Conservation (phyloP, 768 basidiomycete species). For the Hydnum rufescens region DNA sequence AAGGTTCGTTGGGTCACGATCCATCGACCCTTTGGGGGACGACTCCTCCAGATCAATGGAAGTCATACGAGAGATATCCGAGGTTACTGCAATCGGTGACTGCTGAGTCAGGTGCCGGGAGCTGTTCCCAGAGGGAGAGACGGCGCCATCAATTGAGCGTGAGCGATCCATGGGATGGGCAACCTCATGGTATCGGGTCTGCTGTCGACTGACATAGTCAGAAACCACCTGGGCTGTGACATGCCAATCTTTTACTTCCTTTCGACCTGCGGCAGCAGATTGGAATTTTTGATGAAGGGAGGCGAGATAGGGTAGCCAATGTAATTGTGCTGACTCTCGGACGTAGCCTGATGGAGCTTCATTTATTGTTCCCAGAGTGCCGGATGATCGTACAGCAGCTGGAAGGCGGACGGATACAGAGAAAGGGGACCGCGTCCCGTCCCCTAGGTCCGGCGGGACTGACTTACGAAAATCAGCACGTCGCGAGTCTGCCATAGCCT, state of each 20-base stretch:
- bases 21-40: neutral
- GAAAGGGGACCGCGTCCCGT: neutral
- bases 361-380: neutral
- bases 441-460: neutral
- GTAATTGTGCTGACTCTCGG: neutral
- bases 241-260: constrained; percentile 9
- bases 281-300: neutral
- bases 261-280: neutral
- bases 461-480: neutral
- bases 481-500: neutral
- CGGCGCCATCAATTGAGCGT: too few species aligned
- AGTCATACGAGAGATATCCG: too few species aligned
- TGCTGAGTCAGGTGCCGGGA: too few species aligned
- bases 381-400: too few species aligned
- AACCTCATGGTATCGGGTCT: neutral
- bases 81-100: too few species aligned
- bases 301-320: constrained; percentile 2
- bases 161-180: too few species aligned
- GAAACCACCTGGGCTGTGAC: constrained; percentile 8
- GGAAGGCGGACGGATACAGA: neutral
- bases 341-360: neutral
- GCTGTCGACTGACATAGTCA: constrained; percentile 2
- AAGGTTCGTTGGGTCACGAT: neutral
- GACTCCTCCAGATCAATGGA: neutral
- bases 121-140: too few species aligned